Evolutionary conservation across 768 basidiomycete species (phyloP), one percentile per base, ranked within the genome.

Genomic region (Leccinum variicolor): DNA sequence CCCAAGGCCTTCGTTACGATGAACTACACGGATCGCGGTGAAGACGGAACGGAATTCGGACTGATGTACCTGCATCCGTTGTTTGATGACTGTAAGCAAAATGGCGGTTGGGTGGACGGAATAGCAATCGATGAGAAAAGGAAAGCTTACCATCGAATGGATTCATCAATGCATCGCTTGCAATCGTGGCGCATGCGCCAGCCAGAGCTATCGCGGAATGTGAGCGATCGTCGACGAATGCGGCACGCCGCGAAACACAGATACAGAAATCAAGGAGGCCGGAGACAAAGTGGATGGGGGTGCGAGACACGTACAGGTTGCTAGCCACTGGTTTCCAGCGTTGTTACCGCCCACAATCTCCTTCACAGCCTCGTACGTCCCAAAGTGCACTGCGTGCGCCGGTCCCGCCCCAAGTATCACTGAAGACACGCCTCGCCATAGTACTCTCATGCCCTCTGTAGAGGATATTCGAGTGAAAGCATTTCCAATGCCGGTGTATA

Each of bases 91-190:
- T 98, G 72, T 52, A 63, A 59, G 62, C n/a, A 64, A 57, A 28
- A 25, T 55, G 62, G 53, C 10, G 45, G 53, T 60, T 59, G 54
- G 59, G 61, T 57, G 50, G 52, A 55, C 49, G 33, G 39, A 52
- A 36, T 43, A 48, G 50, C 54, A 56, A 43, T 31, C 47, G 47
- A 36, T 11, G 43, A 51, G 23, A 48, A 31, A 43, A 56, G 26
- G 23, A 10, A 52, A 13, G 73, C 85, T 70, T 72, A 97, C 96
- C 96, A 76, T 99, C 97, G 69, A 99, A 99, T 3, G 97, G 97
- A 73, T 98, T 99, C 97, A 99, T 99, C 54, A 98, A 78, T 3
- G 97, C 97, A 76, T 99, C 97, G 57, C 89, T 90, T 3, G 94
- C 90, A 62, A 95, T 90, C 10, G 97, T 98, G 0, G 96, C 97